Base-by-base conservation (phyloP, 306 rosid genomes). In the Vachellia collinsii region DNA sequence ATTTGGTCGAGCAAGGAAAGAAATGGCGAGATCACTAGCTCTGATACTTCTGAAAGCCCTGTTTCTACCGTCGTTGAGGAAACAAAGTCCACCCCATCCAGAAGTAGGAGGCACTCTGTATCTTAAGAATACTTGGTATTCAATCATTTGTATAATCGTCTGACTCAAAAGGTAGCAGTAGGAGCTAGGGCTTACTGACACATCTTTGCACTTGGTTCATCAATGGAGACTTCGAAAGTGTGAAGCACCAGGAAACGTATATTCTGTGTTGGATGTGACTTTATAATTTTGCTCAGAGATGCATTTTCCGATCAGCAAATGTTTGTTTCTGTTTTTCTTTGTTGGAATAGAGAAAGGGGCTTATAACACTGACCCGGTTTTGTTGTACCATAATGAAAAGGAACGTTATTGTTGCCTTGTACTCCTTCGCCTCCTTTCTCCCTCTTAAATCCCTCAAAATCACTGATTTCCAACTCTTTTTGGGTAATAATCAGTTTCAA, bases 11-110 rank as follows among this genome's bases (percentile, higher is more conserved):
- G 84, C 87, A 92, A 81, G 80, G 98, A 92, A 66, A 90, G 80
- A 80, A 90, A 68, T 29, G 91, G 94, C 9, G 97, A 94, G 84
- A 83, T 88, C 8, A 89, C 92, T 23, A 90, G 98, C 86, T 92
- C 94, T 1, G 94, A 94, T 77, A 92, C 97, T 6, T 94, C 97
- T 2, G 98, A 91, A 38, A 94, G 98, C 82, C 97, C 92, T 37
- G 94, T 88, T 84, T 90, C 97, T 73, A 87, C 92, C 0, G 90
- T 86, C 65, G 88, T 87, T n/a, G 94, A 91, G 78, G 97, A 94
- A 80, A 91, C 97, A 12, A 94, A 92, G 47, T 92, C 97, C 10
- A 38, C 94, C 3, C 93, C 93, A 29, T 91, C 95, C 12, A 90
- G 97, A 90, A 95, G 97, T 86, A 88, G 91, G 86, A 90, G 96